Evolutionary conservation across 2,329 filamentous ascomycete species (phyloP).

Genomic region (Nigrospora oryzae): DNA sequence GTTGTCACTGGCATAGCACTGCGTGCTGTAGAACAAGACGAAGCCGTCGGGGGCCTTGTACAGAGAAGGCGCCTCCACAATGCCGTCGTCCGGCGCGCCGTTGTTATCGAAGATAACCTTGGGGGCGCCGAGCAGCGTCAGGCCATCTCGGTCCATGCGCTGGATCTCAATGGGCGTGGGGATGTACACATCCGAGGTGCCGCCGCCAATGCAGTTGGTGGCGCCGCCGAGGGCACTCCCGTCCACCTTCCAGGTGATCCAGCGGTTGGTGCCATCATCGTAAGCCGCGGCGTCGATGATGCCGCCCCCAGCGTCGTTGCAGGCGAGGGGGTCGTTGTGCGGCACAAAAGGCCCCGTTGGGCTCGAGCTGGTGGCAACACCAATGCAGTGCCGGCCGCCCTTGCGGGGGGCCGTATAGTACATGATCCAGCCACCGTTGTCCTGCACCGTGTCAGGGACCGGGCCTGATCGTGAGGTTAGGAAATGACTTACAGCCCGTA

Average conservation of each 20-base stretch:
- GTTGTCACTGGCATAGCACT: constrained; percentile 22
- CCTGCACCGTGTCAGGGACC: constrained; percentile 7
- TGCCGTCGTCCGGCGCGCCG: constrained; percentile 16
- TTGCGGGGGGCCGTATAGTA: constrained; percentile 18
- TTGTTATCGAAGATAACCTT: constrained; percentile 19
- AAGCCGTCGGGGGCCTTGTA: constrained; percentile 17
- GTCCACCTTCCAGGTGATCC: constrained; percentile 23
- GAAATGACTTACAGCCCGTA: constrained; percentile 16
- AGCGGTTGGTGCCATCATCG: constrained; percentile 19
- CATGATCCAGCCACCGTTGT: constrained; percentile 19
- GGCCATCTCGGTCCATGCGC: constrained; percentile 17
- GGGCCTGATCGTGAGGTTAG: neutral
- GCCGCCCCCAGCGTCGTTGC: constrained; percentile 17
- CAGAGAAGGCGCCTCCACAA: constrained; percentile 19
- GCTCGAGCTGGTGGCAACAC: constrained; percentile 16
- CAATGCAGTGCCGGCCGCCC: constrained; percentile 20
- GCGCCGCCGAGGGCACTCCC: constrained; percentile 20
- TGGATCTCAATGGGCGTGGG: constrained; percentile 21
- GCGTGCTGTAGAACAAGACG: constrained; percentile 21
- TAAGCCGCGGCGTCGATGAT: constrained; percentile 21
- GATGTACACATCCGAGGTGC: constrained; percentile 13
- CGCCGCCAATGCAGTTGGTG: constrained; percentile 17
- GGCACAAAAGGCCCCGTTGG: constrained; percentile 17
- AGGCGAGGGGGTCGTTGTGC: constrained; percentile 14
- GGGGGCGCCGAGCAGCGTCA: constrained; percentile 13